These are phyloP conservation scores for Leucosporidium scottii DNA, from an alignment of 768 basidiomycete species.

Conservation along the genomic window DNA sequence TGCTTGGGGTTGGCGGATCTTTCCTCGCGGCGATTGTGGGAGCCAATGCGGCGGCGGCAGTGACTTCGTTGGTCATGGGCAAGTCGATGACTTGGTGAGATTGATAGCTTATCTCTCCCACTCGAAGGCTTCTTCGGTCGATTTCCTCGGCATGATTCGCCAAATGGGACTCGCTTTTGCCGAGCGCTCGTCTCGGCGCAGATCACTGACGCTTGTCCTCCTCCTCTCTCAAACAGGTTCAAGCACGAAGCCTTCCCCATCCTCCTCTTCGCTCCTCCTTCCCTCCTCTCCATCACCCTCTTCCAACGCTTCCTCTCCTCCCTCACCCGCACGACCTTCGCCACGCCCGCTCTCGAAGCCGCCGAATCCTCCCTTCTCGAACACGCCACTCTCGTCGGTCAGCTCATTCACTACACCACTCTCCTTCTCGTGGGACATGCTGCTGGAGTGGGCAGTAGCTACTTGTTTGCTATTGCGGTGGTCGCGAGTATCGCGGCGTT, in stretches of 20 bases:
- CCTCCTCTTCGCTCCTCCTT: slow-evolving; percentile 66
- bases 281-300: slow-evolving; percentile 57
- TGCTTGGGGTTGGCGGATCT: slow-evolving; percentile 51
- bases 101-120: background rate
- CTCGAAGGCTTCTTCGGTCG: no score
- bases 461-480: slow-evolving; percentile 60
- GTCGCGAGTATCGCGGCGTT: slow-evolving; percentile 55
- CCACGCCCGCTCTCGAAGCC: slow-evolving; percentile 37
- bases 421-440: slow-evolving; percentile 57
- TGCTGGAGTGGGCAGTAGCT: slow-evolving; percentile 66
- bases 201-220: background rate
- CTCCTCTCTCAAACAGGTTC: background rate
- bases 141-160: no score
- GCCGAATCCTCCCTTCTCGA: slow-evolving; percentile 53
- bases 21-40: slow-evolving; percentile 55
- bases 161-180: background rate
- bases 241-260: slow-evolving; percentile 45
- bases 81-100: slow-evolving; percentile 66
- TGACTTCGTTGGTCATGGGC: slow-evolving; percentile 58
- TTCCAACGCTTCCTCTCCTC: slow-evolving; percentile 50
- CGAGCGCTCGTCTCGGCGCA: no score
- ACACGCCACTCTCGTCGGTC: slow-evolving; percentile 54
- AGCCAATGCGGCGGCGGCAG: slow-evolving; percentile 63
- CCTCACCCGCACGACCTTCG: slow-evolving; percentile 39
- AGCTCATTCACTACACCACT: slow-evolving; percentile 54